Evolutionary conservation across 495 filamentous ascomycete genomes (phyloP), one percentile per base, ranked within the genome.

Genomic region (Hyaloscypha variabilis): DNA sequence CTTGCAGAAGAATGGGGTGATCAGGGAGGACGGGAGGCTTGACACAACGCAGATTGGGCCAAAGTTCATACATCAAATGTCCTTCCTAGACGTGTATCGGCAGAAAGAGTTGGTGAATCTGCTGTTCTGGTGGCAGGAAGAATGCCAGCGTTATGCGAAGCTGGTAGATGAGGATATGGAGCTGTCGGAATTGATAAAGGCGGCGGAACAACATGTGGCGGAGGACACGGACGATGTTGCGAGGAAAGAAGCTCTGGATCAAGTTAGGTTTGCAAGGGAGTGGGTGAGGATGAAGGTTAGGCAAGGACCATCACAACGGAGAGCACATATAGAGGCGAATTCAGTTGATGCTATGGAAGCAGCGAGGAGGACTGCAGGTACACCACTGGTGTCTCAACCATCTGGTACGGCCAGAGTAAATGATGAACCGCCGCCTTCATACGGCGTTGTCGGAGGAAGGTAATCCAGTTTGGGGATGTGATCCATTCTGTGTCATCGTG

Each of bases 21-120:
- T 46, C 39, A 46, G 19, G 10, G 39, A 8, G 8, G 39, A 46
- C 39, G 39, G 39, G 39, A 46, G 19, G 39, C 10, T 46, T 8
- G 39, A 46, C 19, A 46, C 39, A 19, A 46, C 8, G 39, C 39
- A 46, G 19, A 46, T 46, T 19, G 39, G 39, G 19, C 39, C 39
- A 46, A 46, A 46, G 39, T 46, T 46, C 39, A 10, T 46, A 46
- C 39, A 46, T 46, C 39, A 46, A 46, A 10, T 46, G 8, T 10
- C 39, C 39, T 46, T 46, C 39, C 19, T 46, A 19, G 19, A 19
- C 19, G 19, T 19, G 19, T 46, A 46, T 19, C 39, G 19, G 10
- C 39, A 46, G 39, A 46, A 46, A 46, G 39, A 46, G 39, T 46
- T 46, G 39, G 39, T 46, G 39, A 46, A 46, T 46, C 39, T 46